These are phyloP conservation scores for Amanita brunnescens DNA, from an alignment of 768 basidiomycete genomes.

Conservation along the genomic window DNA sequence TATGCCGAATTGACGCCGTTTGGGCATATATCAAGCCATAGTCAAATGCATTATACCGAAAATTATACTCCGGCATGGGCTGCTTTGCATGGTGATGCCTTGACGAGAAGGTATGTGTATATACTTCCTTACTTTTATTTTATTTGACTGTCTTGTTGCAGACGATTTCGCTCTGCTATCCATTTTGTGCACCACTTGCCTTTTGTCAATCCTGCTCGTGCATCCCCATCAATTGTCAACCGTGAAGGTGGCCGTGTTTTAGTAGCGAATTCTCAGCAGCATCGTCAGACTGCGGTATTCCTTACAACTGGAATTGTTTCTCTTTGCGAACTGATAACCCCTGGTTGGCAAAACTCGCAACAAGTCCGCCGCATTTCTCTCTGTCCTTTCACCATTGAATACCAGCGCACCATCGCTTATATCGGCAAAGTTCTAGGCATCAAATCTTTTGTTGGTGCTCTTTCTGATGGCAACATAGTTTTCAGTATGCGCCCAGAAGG, in stretches of 20 bases:
- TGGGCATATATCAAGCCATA: too few species aligned
- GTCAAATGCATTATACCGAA: not conserved
- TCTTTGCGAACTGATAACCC: not conserved
- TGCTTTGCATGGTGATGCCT: not conserved
- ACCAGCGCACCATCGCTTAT: not conserved
- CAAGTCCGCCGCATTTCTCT: not conserved
- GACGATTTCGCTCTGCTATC: not conserved
- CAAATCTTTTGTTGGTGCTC: not conserved
- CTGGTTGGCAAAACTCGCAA: not conserved
- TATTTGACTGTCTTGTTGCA: not conserved
- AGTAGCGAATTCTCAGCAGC: not conserved
- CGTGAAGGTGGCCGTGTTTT: not conserved
- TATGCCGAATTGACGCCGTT: too few species aligned
- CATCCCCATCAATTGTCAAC: not conserved
- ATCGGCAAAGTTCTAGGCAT: not conserved
- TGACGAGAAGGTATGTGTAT: not conserved
- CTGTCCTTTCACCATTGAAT: not conserved
- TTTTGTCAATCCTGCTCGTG: not conserved
- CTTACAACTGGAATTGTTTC: not conserved
- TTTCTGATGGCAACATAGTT: not conserved
- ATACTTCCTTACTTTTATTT: not conserved
- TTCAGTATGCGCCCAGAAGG: not conserved
- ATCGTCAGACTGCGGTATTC: not conserved
- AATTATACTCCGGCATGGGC: not conserved
- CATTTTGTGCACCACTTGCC: not conserved